A percentile compares a stretch with the other conserved stretches of the same genome.
These are phyloP conservation scores for Salvia sclarea DNA, from an alignment of 305 asterid species.

Conservation along the genomic window DNA sequence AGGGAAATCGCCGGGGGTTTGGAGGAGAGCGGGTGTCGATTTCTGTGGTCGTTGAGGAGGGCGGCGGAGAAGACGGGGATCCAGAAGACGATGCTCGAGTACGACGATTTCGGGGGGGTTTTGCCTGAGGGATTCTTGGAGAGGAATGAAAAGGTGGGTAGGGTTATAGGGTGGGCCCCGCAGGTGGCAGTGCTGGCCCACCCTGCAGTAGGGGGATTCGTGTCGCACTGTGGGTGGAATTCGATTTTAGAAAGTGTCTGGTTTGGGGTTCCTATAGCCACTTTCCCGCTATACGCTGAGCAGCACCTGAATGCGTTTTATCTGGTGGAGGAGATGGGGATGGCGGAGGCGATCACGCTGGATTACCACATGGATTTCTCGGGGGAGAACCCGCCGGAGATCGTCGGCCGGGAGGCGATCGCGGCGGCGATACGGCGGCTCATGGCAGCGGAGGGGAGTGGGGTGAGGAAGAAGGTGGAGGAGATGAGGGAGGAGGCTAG, in stretches of 20 bases:
- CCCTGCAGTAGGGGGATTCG: conserved; percentile 54
- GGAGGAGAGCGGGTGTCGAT: conserved; percentile 44
- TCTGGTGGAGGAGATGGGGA: conserved; percentile 44
- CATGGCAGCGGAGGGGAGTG: conserved; percentile 40
- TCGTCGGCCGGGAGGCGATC: conserved; percentile 31
- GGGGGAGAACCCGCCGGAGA: neutral
- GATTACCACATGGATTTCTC: conserved; percentile 27
- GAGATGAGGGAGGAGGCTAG: conserved; percentile 49
- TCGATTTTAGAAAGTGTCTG: conserved; percentile 52
- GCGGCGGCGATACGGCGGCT: conserved; percentile 33
- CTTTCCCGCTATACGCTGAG: conserved; percentile 54
- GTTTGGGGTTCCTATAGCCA: conserved; percentile 53
- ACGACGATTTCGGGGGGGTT: too few species aligned
- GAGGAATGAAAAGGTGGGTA: conserved; percentile 40
- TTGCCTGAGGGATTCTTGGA: conserved; percentile 54
- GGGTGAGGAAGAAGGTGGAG: conserved; percentile 46
- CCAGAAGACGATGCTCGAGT: conserved; percentile 26
- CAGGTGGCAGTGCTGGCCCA: conserved; percentile 48
- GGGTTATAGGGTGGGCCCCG: conserved; percentile 67
- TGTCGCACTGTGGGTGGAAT: conserved; percentile 68
- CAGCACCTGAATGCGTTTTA: conserved; percentile 51
- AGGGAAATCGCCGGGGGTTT: conserved; percentile 50
- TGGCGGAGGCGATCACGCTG: conserved; percentile 47
- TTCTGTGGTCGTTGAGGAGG: conserved; percentile 57
- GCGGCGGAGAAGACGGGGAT: conserved; percentile 29